A percentile compares a stretch with the other conserved stretches of the same genome.
Conservation (phyloP, 768 basidiomycete genomes). For the Coprinellus micaceus region DNA sequence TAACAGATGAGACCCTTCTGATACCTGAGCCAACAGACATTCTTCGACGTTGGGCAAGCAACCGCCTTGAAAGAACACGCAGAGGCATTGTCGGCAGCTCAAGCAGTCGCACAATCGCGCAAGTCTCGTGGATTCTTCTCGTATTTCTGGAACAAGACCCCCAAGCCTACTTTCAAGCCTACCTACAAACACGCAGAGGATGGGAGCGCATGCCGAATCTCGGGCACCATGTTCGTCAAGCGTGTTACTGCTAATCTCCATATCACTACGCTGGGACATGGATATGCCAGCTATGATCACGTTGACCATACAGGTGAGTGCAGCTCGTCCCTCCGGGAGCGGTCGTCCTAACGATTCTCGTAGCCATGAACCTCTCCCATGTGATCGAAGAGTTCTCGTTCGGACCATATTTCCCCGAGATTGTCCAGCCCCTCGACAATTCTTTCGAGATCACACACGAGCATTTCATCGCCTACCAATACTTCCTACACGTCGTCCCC, state of each 20-base stretch:
- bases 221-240: slow-evolving; percentile 78
- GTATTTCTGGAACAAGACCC: slow-evolving; percentile 37
- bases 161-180: slow-evolving; percentile 50
- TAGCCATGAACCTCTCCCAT: slow-evolving; percentile 74
- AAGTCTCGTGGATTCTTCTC: slow-evolving; percentile 73
- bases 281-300: slow-evolving; percentile 84
- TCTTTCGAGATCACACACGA: slow-evolving; percentile 73
- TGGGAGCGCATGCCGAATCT: slow-evolving; percentile 80
- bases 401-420: slow-evolving; percentile 93
- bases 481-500: slow-evolving; percentile 93
- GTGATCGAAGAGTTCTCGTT: slow-evolving; percentile 97
- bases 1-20: too few species aligned
- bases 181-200: slow-evolving; percentile 68
- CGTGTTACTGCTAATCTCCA: slow-evolving; percentile 94
- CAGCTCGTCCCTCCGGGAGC: not conserved
- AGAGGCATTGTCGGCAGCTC: slow-evolving; percentile 57
- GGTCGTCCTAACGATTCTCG: not conserved
- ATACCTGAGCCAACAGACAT: slow-evolving; percentile 44
- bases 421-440: slow-evolving; percentile 90
- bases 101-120: slow-evolving; percentile 70
- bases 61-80: slow-evolving; percentile 67
- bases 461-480: slow-evolving; percentile 86
- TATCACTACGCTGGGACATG: slow-evolving; percentile 92
- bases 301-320: slow-evolving; percentile 80
- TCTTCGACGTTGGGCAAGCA: slow-evolving; percentile 82